Evolutionary conservation across 805 yeast species (phyloP).

Genomic region (Monosporozyma yasuniensis): DNA sequence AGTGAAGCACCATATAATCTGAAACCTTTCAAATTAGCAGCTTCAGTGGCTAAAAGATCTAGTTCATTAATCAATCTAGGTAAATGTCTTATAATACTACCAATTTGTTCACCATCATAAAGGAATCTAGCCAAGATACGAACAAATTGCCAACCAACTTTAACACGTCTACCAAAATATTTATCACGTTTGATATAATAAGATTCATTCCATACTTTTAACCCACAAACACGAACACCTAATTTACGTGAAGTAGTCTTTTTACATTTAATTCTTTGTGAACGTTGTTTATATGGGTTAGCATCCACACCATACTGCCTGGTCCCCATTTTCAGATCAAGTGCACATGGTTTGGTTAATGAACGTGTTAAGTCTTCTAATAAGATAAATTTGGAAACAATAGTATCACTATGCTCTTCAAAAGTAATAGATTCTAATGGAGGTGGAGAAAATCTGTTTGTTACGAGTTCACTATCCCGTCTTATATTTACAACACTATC

Average conservation of each 20-base stretch:
- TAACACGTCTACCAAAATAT: conserved; percentile 78
- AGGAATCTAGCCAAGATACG: conserved; percentile 64
- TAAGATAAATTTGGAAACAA: conserved; percentile 55
- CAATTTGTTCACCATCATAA: conserved; percentile 57
- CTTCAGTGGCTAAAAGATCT: conserved; percentile 46
- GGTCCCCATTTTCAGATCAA: conserved; percentile 97
- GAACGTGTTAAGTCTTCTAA: conserved; percentile 86
- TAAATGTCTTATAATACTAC: conserved; percentile 56
- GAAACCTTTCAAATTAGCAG: conserved; percentile 56
- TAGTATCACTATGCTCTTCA: conserved; percentile 18
- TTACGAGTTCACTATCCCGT: not conserved
- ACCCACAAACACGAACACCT: conserved; percentile 92
- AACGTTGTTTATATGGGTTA: conserved; percentile 51
- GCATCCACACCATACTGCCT: conserved; percentile 98
- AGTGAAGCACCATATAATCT: conserved; percentile 88
- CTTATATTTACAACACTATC: not conserved
- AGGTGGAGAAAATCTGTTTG: not conserved
- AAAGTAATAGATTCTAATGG: conserved; percentile 8
- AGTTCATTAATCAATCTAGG: conserved; percentile 57
- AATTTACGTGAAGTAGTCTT: conserved; percentile 69
- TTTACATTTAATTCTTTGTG: conserved; percentile 76
- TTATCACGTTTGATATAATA: conserved; percentile 70
- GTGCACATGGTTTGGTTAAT: conserved; percentile 77
- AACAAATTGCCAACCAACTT: conserved; percentile 68
- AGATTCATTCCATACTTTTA: conserved; percentile 67